Conservation (phyloP, 768 basidiomycete species). For the Auriscalpium microsporum region DNA sequence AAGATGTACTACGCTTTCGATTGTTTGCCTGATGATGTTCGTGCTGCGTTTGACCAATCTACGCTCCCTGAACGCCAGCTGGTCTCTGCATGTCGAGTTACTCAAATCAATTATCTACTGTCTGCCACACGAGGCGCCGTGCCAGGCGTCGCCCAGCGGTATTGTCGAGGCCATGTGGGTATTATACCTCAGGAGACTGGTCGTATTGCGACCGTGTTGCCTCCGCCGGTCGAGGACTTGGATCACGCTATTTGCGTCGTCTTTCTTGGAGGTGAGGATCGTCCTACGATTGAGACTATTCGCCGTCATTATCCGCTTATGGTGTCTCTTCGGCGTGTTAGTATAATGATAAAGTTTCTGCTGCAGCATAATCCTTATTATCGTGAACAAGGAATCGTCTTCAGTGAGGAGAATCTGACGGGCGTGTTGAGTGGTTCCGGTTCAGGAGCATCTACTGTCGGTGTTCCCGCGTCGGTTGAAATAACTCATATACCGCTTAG, state of each 20-base stretch:
- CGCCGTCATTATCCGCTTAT: background rate
- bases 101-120: background rate
- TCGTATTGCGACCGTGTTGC: background rate
- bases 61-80: background rate
- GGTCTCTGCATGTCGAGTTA: background rate
- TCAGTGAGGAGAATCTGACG: background rate
- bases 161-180: background rate
- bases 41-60: background rate
- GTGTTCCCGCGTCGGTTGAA: background rate
- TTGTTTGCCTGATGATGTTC: background rate
- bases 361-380: background rate
- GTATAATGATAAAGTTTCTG: background rate
- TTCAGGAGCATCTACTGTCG: background rate
- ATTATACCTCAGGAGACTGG: background rate
- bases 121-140: background rate
- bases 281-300: background rate
- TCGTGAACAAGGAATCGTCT: background rate
- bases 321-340: background rate
- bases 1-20: background rate
- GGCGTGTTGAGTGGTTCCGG: background rate
- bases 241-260: background rate
- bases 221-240: background rate
- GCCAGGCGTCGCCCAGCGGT: background rate
- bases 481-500: background rate
- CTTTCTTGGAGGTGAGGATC: background rate